Base-by-base conservation (phyloP, 2,329 filamentous ascomycete genomes). In the Macroventuria anomochaeta region DNA sequence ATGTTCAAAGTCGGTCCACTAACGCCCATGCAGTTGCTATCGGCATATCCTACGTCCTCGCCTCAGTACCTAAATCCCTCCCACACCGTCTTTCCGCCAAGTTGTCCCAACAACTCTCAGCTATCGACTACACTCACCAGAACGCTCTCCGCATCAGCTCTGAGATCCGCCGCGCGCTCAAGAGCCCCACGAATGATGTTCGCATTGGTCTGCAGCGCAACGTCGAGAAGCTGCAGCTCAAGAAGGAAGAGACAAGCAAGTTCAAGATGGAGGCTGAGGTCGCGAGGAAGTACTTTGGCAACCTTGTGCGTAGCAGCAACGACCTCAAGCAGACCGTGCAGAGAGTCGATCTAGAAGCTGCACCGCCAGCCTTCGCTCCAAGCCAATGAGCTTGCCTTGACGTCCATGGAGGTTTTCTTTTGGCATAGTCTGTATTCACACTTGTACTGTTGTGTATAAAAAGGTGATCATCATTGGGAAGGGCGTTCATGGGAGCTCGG, bases 61-160 rank as follows among this genome's bases (percentile, higher is more conserved):
- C 88, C 53, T 90, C 93, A 59, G 96, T 99, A 59, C 95, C 95
- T 17, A 85, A 88, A 47, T 95, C 93, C 0, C 85, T 99, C 0
- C 95, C 95, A 1, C 88, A 88, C 46, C 91, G 92, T 10, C 85
- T 99, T 5, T 88, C 89, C 34, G 83, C 83, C 68, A 97, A 97
- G 77, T 89, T 99, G 53, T 88, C 91, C 2, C 80, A 85, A 26
- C 90, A 92, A 67, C 86, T 99, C 31, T 79, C 84, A 7, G 84
- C 89, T 15, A 86, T 96, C 69, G 95, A 99, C 77, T 99, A 97
- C 71, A 90, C 95, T 1, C 95, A 99, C 75, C 78, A 85, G 61
- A 99, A 99, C 78, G 86, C 92, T 37, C 81, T 84, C 15, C 90
- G 95, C 47, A 96, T 99, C 68, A 88, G 90, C 18, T 83, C 85